Conservation (phyloP, 306 rosid species). For the Begonia fuchsioides region DNA sequence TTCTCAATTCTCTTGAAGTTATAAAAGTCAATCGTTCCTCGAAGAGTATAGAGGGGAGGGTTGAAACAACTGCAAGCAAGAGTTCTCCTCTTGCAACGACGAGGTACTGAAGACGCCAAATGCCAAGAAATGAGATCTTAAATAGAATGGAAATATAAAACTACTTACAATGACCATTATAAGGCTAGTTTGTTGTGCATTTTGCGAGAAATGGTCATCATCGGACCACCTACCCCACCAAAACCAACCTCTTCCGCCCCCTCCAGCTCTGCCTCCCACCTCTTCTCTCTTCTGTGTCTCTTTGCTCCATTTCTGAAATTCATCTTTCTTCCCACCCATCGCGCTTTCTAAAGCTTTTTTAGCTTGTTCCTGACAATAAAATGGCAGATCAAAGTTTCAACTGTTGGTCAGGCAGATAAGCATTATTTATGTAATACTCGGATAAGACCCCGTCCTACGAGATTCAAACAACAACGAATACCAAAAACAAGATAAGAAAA, state of each 20-base stretch:
- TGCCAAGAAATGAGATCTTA: not conserved
- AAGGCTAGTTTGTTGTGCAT: slow-evolving; percentile 63
- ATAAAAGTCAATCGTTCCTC: slow-evolving; percentile 56
- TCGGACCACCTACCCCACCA: slow-evolving; percentile 85
- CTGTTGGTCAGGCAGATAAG: too few relatives aligned
- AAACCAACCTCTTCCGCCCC: slow-evolving; percentile 94
- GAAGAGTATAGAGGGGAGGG: slow-evolving; percentile 58
- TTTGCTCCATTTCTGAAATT: slow-evolving; percentile 75
- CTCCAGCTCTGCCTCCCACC: slow-evolving; percentile 51
- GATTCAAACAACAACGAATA: too few relatives aligned
- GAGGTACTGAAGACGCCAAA: slow-evolving; percentile 42
- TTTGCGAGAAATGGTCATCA: slow-evolving; percentile 82
- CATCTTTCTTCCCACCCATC: slow-evolving; percentile 81
- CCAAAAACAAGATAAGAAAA: too few relatives aligned
- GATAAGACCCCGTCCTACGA: too few relatives aligned
- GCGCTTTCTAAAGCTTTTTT: slow-evolving; percentile 92
- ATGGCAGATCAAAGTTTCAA: not conserved
- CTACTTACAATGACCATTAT: slow-evolving; percentile 48
- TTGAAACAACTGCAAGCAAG: slow-evolving; percentile 71
- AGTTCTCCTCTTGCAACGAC: slow-evolving; percentile 65
- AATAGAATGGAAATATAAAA: slow-evolving; percentile 5
- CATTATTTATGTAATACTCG: too few relatives aligned
- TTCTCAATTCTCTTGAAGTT: slow-evolving; percentile 38
- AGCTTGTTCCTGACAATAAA: slow-evolving; percentile 60
- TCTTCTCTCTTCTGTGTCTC: slow-evolving; percentile 87